Conservation (phyloP, 2,329 filamentous ascomycete species). For the Sphaerulina populicola region DNA sequence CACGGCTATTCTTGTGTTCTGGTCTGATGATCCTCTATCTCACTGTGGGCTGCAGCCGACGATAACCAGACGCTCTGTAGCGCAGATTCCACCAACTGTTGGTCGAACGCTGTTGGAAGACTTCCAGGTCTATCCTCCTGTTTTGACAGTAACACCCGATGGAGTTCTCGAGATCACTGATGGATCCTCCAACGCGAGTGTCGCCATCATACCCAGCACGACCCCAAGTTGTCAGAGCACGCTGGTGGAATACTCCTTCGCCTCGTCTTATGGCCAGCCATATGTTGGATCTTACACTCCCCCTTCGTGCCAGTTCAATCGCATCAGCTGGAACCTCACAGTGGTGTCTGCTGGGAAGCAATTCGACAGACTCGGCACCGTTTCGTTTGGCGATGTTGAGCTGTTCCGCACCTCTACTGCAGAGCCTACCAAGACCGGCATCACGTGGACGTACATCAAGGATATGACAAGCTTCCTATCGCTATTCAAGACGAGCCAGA, state of each 20-base stretch:
- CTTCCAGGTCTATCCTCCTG: constrained; percentile 61
- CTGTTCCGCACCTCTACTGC: constrained; percentile 79
- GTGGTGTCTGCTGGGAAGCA: constrained; percentile 63
- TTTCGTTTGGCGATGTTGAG: constrained; percentile 70
- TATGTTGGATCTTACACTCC: constrained; percentile 64
- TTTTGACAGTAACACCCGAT: constrained; percentile 43
- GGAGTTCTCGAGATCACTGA: constrained; percentile 35
- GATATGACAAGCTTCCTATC: constrained; percentile 65
- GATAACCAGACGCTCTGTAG: background rate
- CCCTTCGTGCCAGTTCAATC: constrained; percentile 62
- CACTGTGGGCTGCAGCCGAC: background rate
- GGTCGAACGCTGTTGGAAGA: constrained; percentile 46
- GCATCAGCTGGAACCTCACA: constrained; percentile 67
- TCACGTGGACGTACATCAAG: constrained; percentile 68
- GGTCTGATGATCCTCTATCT: background rate
- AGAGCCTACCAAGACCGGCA: constrained; percentile 62
- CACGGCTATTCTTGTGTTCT: constrained; percentile 3
- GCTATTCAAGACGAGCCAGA: constrained; percentile 62
- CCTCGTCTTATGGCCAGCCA: constrained; percentile 61
- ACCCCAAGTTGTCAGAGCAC: constrained; percentile 44
- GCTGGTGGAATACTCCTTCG: constrained; percentile 66
- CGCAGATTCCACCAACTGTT: constrained; percentile 11
- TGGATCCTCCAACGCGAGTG: constrained; percentile 27
- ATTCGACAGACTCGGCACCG: constrained; percentile 65
- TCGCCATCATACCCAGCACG: constrained; percentile 22